Percentiles rank a stretch among this genome's conserved stretches.
phyloP scores from a whole-genome alignment of 2,329 filamentous ascomycete species.

The Zymoseptoria crescenta region DNA sequence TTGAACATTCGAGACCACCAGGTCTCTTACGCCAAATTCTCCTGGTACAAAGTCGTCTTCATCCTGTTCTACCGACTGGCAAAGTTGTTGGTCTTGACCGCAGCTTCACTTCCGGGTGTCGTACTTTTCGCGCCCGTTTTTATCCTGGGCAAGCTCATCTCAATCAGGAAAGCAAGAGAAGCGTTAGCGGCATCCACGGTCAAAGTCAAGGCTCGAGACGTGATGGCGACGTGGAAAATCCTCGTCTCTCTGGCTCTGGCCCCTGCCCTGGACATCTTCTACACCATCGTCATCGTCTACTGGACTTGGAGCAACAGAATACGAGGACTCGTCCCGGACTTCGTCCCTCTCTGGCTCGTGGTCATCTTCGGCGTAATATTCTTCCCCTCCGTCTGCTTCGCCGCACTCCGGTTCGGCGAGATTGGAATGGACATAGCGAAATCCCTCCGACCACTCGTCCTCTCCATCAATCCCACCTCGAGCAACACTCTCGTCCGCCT shows the following conservation, averaged over 20 bases:
- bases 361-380: constrained; percentile 67
- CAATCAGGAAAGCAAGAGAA: constrained; percentile 70
- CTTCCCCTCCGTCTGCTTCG: constrained; percentile 85
- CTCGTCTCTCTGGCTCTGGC: constrained; percentile 79
- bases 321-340: constrained; percentile 71
- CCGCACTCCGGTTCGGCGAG: constrained; percentile 87
- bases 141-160: constrained; percentile 74
- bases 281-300: constrained; percentile 64
- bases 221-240: constrained; percentile 91
- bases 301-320: constrained; percentile 76
- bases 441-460: constrained; percentile 76
- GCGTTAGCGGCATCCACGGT: constrained; percentile 79
- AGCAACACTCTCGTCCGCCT: constrained; percentile 77
- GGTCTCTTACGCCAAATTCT: constrained; percentile 83
- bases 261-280: constrained; percentile 73
- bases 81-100: constrained; percentile 68
- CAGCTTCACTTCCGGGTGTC: constrained; percentile 78
- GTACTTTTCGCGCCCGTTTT: constrained; percentile 85
- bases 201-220: constrained; percentile 80
- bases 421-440: constrained; percentile 99
- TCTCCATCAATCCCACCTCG: constrained; percentile 77
- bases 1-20: constrained; percentile 89
- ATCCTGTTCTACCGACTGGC: constrained; percentile 70
- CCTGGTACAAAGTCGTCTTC: constrained; percentile 64
- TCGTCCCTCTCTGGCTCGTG: constrained; percentile 71